Base-by-base conservation (phyloP, 2,329 filamentous ascomycete species). In the Fusarium transvaalense region DNA sequence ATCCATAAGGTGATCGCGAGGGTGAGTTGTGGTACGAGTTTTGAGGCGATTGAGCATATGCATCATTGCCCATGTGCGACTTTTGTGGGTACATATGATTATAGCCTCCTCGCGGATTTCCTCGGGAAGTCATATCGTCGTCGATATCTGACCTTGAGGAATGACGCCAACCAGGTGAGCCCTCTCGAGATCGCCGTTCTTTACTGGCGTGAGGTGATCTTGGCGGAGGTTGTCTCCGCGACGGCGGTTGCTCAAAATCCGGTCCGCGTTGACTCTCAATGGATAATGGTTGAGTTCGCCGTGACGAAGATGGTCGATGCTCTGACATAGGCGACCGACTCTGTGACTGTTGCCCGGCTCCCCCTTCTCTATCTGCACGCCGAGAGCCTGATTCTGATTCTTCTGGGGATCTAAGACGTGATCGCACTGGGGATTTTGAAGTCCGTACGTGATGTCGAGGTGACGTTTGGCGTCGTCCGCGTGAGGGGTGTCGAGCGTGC, bases 101-200 rank as follows among this genome's bases (percentile, higher is more conserved):
- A 58, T 82, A 80, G n/a, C 79, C 79, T 56, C 81, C 79, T 54
- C 82, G 81, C 56, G 80, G 80, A 38, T 78, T 77, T 31, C 80
- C 79, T 42, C 84, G 79, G 15, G 81, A 79, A 19, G 78, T 77
- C 81, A 86, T 83, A 32, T 83, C 84, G 59, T 85, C 83, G 70
- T 87, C 84, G 38, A 83, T 77, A 50, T 83, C 85, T 14, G 85
- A 83, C 13, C 82, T 80, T 19, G 83, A 83, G 19, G 84, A 83
- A 43, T 79, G 78, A 46, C 79, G 71, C 37, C 69, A 71, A 37
- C 74, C 77, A 7, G 68, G 48, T 5, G 72, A 66, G n/a, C 70
- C 72, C 51, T 77, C 74, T 77, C 71, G 70, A 50, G 72, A 70
- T 47, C 73, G 74, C 31, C 61, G 63, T 27, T 78, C 76, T 48